Evolutionary conservation across 2,329 filamentous ascomycete genomes (phyloP), one percentile per base, ranked within the genome.

Genomic region (Penicillium sp.): DNA sequence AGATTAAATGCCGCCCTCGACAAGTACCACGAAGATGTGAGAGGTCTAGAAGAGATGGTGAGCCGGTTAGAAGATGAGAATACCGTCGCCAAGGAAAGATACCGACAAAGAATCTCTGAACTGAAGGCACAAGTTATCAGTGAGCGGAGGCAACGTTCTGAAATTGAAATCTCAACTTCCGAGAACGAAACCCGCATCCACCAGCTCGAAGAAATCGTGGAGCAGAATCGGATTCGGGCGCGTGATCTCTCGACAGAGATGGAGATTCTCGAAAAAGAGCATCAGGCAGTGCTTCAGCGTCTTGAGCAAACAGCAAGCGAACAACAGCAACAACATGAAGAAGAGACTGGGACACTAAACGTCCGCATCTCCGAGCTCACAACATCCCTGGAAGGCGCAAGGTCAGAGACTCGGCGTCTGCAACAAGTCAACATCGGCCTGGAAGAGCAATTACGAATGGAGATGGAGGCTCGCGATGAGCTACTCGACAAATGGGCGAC

Each of bases 21-120:
- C 41, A 78, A 75, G 50, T 82, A 82, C 61, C 75, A 74, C 28
- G 62, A 71, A 25, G 80, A 82, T 56, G 71, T 79, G 39, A 76
- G 73, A 56, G 69, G 71, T 22, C 69, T 82, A 2, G 80, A 82
- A 65, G 59, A 66, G 8, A 69, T 82, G 11, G 75, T 82, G 50
- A 72, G 68, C 12, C 67, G 71, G 35, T 64, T 80, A 22, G 80
- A 82, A 60, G 66, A 71, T 8, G 74, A 80, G 35, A 75, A 76
- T 37, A 54, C 66, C 2, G 62, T 64, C 14, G 69, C 64, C 10
- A 68, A 71, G 17, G 65, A 70, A 5, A 60, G 68, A 15, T 72
- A 76, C 39, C 61, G 59, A 5, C 64, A 71, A 28, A 67, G 71
- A 49, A 63, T 78, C 5, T 70, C 70, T 0, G 64, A 72, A 12